Percentiles rank a stretch among this genome's conserved stretches.
Conservation (phyloP, 768 basidiomycete genomes). For the Tylopilus intermedius region DNA sequence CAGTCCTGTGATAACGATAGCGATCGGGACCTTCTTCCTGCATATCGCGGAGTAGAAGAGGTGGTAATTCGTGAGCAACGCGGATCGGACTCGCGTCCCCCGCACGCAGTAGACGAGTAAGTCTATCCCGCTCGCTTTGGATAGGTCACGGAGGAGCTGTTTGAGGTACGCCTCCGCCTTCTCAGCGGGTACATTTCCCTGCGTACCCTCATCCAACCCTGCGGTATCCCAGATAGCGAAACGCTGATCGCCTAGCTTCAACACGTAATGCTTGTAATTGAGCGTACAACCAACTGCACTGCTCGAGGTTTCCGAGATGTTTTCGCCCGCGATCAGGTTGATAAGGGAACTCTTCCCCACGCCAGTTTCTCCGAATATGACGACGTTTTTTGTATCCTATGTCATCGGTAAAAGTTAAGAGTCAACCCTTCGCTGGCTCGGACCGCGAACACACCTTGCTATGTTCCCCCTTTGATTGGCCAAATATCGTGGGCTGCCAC, state of each 20-base stretch:
- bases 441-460: conserved; percentile 9
- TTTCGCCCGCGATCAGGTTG: conserved; percentile 15
- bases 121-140: conserved; percentile 13
- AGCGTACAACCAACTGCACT: conserved; percentile 21
- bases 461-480: not conserved
- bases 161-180: conserved; percentile 27
- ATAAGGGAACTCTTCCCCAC: conserved; percentile 25
- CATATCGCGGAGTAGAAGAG: conserved; percentile 39
- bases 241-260: conserved; percentile 9
- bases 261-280: not conserved
- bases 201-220: conserved; percentile 21
- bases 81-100: conserved; percentile 15
- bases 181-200: conserved; percentile 21
- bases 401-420: not conserved
- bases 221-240: conserved; percentile 24
- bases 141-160: conserved; percentile 20
- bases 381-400: conserved; percentile 15
- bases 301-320: conserved; percentile 16
- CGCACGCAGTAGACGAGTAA: conserved; percentile 30
- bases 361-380: conserved; percentile 21
- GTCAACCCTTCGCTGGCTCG: not conserved
- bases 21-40: conserved; percentile 34
- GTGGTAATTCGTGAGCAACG: conserved; percentile 32
- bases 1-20: conserved; percentile 36
- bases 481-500: conserved; percentile 1